Conservation (phyloP, 164 flowering plant species). For the Platanus orientalis region DNA sequence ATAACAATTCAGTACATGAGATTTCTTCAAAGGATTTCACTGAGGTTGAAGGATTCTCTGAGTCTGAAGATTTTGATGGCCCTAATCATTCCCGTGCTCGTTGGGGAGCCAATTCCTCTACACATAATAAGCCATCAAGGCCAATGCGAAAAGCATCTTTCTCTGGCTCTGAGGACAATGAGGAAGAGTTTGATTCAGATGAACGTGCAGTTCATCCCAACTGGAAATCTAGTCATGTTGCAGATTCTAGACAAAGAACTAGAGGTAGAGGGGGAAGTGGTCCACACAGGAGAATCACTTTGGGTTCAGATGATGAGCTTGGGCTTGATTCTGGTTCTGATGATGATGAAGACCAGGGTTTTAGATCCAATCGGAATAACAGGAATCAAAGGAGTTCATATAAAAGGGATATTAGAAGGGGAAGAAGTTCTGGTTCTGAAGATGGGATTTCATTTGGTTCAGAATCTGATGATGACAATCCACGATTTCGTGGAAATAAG, state of each 20-base stretch:
- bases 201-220: conserved; percentile 52
- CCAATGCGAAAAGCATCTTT: conserved; percentile 21
- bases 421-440: conserved; percentile 27
- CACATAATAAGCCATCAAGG: conserved; percentile 25
- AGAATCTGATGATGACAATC: conserved; percentile 38
- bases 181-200: conserved; percentile 46
- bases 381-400: conserved; percentile 20
- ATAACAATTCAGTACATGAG: conserved; percentile 19
- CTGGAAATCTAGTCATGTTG: conserved; percentile 67
- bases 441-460: conserved; percentile 32
- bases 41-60: conserved; percentile 47
- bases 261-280: conserved; percentile 32
- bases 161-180: conserved; percentile 39
- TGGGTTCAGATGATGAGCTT: conserved; percentile 50
- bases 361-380: conserved; percentile 22
- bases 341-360: conserved; percentile 26
- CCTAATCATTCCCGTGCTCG: conserved; percentile 8
- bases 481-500: conserved; percentile 18
- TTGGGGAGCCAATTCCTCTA: conserved; percentile 10
- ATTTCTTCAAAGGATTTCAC: conserved; percentile 37
- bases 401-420: conserved; percentile 20
- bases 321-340: conserved; percentile 44
- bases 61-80: conserved; percentile 38
- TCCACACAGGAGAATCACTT: conserved; percentile 33
- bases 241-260: conserved; percentile 34